Conservation (phyloP, 768 basidiomycete genomes). For the Suillus occidentalis region DNA sequence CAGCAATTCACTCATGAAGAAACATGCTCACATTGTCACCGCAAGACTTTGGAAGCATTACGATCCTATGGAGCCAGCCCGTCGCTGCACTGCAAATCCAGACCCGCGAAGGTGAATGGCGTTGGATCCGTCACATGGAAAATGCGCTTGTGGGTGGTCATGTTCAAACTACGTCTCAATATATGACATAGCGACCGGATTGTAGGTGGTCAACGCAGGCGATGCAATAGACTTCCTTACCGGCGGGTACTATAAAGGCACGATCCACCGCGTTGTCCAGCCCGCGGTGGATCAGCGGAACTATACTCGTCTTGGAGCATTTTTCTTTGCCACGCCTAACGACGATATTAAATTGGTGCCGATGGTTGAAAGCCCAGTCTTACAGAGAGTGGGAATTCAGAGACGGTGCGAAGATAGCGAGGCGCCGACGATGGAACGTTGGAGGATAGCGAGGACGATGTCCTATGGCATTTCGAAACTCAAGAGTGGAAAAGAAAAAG, state of each 20-base stretch:
- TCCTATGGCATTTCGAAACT: slow-evolving; percentile 51
- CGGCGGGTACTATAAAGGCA: slow-evolving; percentile 59
- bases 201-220: slow-evolving; percentile 59
- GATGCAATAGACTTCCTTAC: slow-evolving; percentile 61
- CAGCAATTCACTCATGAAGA: neutral
- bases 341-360: slow-evolving; percentile 50
- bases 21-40: neutral
- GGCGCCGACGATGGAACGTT: slow-evolving; percentile 52
- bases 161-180: neutral
- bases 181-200: neutral
- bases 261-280: slow-evolving; percentile 61
- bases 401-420: slow-evolving; percentile 37
- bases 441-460: slow-evolving; percentile 49
- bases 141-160: slow-evolving; percentile 47
- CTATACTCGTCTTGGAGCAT: slow-evolving; percentile 52
- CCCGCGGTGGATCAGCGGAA: slow-evolving; percentile 54
- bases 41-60: slow-evolving; percentile 53
- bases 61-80: slow-evolving; percentile 62
- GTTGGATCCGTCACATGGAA: slow-evolving; percentile 59
- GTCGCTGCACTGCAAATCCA: slow-evolving; percentile 59
- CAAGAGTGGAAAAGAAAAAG: slow-evolving; percentile 39
- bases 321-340: slow-evolving; percentile 56
- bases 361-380: slow-evolving; percentile 45
- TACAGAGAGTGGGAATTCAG: slow-evolving; percentile 44
- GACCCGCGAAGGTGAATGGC: slow-evolving; percentile 51